These are phyloP conservation scores for Fabrea salina DNA, from an alignment of 169 alveolate genomes.

Conservation along the genomic window DNA sequence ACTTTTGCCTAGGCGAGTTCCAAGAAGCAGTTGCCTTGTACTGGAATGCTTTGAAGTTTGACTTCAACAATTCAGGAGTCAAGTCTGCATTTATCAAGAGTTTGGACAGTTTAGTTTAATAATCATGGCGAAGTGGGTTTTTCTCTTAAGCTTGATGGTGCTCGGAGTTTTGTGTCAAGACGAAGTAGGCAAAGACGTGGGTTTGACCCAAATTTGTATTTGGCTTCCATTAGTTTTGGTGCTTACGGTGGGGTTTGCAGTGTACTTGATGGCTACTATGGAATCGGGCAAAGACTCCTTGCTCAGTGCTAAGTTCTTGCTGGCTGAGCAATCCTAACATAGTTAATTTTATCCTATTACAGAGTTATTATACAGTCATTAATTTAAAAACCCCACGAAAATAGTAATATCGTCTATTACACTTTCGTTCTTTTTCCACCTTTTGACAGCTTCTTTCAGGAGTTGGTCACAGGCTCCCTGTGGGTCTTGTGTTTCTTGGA, in stretches of 20 bases:
- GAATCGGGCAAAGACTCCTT: slow-evolving; percentile 14
- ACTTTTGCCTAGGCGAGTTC: background rate
- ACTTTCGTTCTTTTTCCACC: background rate
- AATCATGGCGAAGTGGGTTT: too few species aligned
- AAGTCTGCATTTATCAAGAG: background rate
- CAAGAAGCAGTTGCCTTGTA: slow-evolving; percentile 5
- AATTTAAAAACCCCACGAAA: too few species aligned
- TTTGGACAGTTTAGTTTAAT: too few species aligned
- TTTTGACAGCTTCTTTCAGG: background rate
- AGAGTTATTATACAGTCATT: too few species aligned
- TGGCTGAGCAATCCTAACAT: too few species aligned
- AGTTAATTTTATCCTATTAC: too few species aligned
- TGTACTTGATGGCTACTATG: background rate
- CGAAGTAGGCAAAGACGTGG: too few species aligned
- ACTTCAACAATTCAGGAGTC: background rate
- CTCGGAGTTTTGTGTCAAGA: too few species aligned
- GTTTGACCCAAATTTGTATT: slow-evolving; percentile 16
- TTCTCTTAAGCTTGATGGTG: too few species aligned
- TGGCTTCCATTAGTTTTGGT: slow-evolving; percentile 18
- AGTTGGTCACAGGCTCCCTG: background rate
- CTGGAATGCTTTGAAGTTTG: slow-evolving; percentile 4
- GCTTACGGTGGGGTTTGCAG: background rate
- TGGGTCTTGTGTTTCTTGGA: too few species aligned
- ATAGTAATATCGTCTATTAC: too few species aligned
- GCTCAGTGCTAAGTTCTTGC: slow-evolving; percentile 19